A percentile compares a stretch with the other conserved stretches of the same genome.
Conservation (phyloP, 768 basidiomycete genomes). For the Strobilomyces confusus region DNA sequence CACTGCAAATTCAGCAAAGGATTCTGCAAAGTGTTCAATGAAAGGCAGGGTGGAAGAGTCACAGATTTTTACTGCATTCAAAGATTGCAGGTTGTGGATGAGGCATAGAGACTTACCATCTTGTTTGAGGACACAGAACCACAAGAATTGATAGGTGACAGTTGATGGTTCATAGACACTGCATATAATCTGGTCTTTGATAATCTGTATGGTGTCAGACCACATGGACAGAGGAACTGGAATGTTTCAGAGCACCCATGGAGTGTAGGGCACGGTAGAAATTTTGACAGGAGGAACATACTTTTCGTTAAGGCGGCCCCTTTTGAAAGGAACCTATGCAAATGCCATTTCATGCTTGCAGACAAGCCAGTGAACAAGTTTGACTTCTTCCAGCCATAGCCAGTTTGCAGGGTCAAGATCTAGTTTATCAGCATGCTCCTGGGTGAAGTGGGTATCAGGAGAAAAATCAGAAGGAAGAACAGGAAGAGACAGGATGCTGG, state of each 20-base stretch:
- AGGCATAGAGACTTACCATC: not conserved
- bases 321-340: not conserved
- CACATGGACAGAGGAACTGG: not conserved
- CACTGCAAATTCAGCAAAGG: not conserved
- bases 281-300: not conserved
- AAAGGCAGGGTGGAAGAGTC: not conserved
- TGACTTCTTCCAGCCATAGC: too few relatives aligned
- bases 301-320: not conserved
- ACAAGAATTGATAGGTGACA: not conserved
- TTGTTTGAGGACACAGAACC: constrained; percentile 5
- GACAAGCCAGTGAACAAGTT: not conserved
- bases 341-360: not conserved
- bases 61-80: not conserved
- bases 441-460: too few relatives aligned
- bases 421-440: too few relatives aligned
- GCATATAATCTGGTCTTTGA: constrained; percentile 31
- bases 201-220: constrained; percentile 11
- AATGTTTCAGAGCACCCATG: not conserved
- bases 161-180: constrained; percentile 36
- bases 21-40: not conserved
- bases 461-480: too few relatives aligned
- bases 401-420: too few relatives aligned
- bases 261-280: not conserved
- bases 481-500: too few relatives aligned
- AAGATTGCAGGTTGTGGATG: not conserved